Conservation (phyloP, 2,329 filamentous ascomycete species). For the Cadophora gregata region DNA sequence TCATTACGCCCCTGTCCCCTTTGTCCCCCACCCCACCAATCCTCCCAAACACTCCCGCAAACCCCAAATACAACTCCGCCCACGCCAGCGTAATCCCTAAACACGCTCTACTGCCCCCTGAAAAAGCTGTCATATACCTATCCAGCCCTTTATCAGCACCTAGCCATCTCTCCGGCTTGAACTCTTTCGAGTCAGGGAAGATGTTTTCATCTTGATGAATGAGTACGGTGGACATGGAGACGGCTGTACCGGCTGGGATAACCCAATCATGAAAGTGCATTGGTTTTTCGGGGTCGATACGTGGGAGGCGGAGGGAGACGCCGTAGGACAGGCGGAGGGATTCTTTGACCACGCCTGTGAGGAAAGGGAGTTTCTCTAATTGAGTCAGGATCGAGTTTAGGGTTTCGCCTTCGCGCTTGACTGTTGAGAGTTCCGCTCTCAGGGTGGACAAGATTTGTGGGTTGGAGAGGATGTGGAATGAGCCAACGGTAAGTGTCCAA, state of each 20-base stretch:
- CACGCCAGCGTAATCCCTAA: conserved; percentile 45
- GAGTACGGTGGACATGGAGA: conserved; percentile 48
- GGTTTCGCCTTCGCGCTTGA: conserved; percentile 18
- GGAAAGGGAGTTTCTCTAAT: conserved; percentile 41
- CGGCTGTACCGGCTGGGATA: conserved; percentile 44
- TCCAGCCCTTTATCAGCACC: conserved; percentile 38
- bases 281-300: conserved; percentile 31
- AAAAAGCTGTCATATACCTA: conserved; percentile 50
- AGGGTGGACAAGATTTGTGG: conserved; percentile 42
- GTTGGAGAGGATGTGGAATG: conserved; percentile 46
- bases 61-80: conserved; percentile 33
- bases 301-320: conserved; percentile 40
- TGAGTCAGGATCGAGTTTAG: conserved; percentile 13
- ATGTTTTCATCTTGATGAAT: conserved; percentile 49
- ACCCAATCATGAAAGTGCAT: conserved; percentile 19
- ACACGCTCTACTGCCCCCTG: conserved; percentile 49
- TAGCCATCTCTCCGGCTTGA: conserved; percentile 22
- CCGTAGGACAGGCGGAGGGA: conserved; percentile 43
- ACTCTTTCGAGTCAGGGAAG: conserved; percentile 42
- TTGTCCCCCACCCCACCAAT: conserved; percentile 28
- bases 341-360: conserved; percentile 43
- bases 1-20: conserved; percentile 26
- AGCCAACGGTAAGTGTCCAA: conserved; percentile 43
- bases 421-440: conserved; percentile 38
- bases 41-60: conserved; percentile 25